These are phyloP conservation scores for Melaleuca alternifolia DNA, from an alignment of 345 rosid genomes.

Conservation along the genomic window DNA sequence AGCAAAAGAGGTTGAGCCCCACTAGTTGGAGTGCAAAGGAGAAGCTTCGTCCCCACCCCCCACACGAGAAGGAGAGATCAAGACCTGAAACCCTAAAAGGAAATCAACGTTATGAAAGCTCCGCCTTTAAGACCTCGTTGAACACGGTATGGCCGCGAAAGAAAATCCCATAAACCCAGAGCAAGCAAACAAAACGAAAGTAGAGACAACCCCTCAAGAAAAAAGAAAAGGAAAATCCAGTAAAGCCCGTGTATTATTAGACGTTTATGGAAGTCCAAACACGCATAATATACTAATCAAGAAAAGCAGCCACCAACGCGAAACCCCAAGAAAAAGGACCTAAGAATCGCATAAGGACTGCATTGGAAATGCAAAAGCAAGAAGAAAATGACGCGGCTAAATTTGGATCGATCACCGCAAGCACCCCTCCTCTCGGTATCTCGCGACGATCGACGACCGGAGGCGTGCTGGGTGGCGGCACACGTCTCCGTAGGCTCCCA, in stretches of 20 bases:
- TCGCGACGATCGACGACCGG: too few species aligned
- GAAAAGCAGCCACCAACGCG: not conserved
- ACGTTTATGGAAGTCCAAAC: not conserved
- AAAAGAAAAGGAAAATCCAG: not conserved
- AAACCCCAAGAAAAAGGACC: not conserved
- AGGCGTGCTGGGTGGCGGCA: too few species aligned
- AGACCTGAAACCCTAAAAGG: slow-evolving; percentile 1
- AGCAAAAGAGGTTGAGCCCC: not conserved
- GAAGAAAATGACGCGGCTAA: not conserved
- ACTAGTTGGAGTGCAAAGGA: not conserved
- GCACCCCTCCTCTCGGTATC: too few species aligned
- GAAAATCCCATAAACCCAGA: not conserved
- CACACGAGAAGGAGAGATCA: not conserved
- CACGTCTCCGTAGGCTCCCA: too few species aligned
- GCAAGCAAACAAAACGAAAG: not conserved
- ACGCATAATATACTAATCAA: not conserved
- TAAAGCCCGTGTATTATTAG: not conserved
- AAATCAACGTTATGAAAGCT: not conserved
- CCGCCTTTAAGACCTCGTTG: not conserved
- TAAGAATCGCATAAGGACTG: not conserved
- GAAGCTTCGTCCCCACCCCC: not conserved
- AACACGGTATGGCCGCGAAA: not conserved
- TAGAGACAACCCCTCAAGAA: not conserved
- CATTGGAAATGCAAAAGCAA: not conserved
- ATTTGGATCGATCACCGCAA: not conserved